Evolutionary conservation across 192 early-diverging fungal genomes (phyloP).

Genomic region (Coemansia sp.): DNA sequence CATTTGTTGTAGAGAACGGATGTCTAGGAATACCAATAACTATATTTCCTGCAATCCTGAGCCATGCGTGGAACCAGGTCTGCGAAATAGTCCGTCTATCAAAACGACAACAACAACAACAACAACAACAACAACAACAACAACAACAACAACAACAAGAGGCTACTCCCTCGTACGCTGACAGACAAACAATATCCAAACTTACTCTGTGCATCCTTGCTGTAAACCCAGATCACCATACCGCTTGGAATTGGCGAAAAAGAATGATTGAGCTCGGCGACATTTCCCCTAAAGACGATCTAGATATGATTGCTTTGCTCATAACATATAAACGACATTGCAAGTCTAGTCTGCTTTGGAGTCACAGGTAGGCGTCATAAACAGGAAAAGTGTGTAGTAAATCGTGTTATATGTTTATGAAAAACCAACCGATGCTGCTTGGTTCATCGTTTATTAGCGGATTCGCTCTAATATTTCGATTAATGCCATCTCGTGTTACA

Average conservation of each 20-base stretch:
- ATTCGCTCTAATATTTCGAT: too few relatives aligned
- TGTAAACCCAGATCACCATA: constrained; percentile 41
- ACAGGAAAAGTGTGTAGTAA: background rate
- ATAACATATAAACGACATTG: constrained; percentile 41
- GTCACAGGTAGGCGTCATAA: constrained; percentile 32
- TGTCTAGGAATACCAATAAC: constrained; percentile 32
- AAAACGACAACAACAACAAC: background rate
- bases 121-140: background rate
- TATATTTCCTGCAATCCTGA: constrained; percentile 15
- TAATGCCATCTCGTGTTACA: background rate
- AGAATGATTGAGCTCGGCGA: constrained; percentile 7
- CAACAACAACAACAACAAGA: background rate
- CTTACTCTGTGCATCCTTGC: constrained; percentile 40
- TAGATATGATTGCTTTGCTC: constrained; percentile 16
- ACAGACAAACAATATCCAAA: constrained; percentile 5
- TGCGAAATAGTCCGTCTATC: background rate
- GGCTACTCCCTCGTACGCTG: background rate
- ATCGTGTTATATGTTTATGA: background rate
- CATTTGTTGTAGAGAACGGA: constrained; percentile 25
- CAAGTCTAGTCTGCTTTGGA: constrained; percentile 39
- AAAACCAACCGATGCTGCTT: too few relatives aligned
- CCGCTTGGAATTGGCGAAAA: constrained; percentile 51
- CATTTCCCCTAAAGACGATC: constrained; percentile 14
- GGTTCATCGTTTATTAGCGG: background rate
- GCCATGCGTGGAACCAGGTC: constrained; percentile 14